These are phyloP conservation scores for Skeletonema marinoi DNA, from an alignment of 108 stramenopile species.

Conservation along the genomic window DNA sequence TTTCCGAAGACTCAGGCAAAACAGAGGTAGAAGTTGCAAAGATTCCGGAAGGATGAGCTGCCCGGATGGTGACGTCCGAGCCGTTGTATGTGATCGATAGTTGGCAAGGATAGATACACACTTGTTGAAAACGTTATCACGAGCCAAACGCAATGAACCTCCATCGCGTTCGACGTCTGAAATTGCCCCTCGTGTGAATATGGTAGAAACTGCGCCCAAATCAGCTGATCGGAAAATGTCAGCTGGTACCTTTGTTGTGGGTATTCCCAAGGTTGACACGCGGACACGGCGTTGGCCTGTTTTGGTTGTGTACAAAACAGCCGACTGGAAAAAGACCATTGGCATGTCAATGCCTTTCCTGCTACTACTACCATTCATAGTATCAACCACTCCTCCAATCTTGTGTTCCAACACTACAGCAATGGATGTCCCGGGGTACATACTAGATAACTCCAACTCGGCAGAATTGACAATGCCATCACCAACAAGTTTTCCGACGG, in stretches of 20 bases:
- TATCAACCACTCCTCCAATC: conserved; percentile 62
- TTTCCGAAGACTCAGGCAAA: conserved; percentile 74
- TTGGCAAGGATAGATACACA: conserved; percentile 68
- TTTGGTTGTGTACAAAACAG: conserved; percentile 75
- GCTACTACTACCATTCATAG: conserved; percentile 21
- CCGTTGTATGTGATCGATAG: conserved; percentile 76
- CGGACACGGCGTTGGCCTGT: conserved; percentile 75
- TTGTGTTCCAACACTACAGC: conserved; percentile 75
- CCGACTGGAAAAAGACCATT: conserved; percentile 78
- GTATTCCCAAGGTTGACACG: conserved; percentile 81
- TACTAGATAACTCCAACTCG: conserved; percentile 69
- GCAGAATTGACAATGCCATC: conserved; percentile 47
- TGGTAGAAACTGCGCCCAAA: conserved; percentile 58
- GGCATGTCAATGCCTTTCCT: conserved; percentile 26
- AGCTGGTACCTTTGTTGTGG: conserved; percentile 33
- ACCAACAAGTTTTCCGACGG: conserved; percentile 31
- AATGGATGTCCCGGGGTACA: conserved; percentile 70
- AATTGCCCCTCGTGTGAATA: conserved; percentile 57
- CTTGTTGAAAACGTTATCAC: conserved; percentile 50
- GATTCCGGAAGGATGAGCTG: conserved; percentile 92
- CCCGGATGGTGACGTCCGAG: conserved; percentile 55
- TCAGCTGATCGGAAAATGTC: conserved; percentile 66
- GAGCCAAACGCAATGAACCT: conserved; percentile 43
- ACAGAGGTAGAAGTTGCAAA: conserved; percentile 87
- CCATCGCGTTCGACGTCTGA: conserved; percentile 37